These are phyloP conservation scores for Mortierella claussenii DNA, from an alignment of 192 early-diverging fungal genomes.

Conservation along the genomic window DNA sequence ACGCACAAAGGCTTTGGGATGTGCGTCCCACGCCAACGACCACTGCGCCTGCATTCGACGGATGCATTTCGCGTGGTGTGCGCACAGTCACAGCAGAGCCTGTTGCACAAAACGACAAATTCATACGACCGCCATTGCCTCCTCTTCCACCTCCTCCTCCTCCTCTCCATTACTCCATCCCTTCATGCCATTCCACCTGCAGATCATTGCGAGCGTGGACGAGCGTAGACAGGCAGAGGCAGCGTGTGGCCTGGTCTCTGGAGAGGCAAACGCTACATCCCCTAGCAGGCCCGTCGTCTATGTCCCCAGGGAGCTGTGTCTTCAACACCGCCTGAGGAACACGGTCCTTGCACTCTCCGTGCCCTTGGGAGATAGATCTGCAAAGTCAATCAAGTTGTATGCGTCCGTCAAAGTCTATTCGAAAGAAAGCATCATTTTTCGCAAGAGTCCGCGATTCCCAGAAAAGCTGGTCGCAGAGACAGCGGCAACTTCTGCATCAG, in stretches of 20 bases:
- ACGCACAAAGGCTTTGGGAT: not conserved
- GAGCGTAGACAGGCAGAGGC: conserved; percentile 8
- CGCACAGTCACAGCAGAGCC: no score
- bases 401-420: conserved; percentile 41
- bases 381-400: conserved; percentile 1
- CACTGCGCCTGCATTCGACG: no score
- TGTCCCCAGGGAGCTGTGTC: conserved; percentile 27
- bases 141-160: no score
- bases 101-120: no score
- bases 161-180: no score
- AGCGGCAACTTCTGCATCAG: not conserved
- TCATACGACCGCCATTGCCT: no score
- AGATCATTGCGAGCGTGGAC: conserved; percentile 39
- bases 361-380: not conserved
- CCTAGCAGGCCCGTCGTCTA: conserved; percentile 26
- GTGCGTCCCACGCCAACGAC: no score
- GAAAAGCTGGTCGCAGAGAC: conserved; percentile 4
- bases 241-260: not conserved
- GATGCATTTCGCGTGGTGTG: no score
- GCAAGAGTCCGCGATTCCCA: conserved; percentile 25
- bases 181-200: conserved; percentile 18
- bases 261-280: conserved; percentile 8
- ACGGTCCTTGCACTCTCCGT: conserved; percentile 36
- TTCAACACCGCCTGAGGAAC: conserved; percentile 30
- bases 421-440: conserved; percentile 29